Conservation (phyloP, 75 land plant species). For the Picea sitchensis region DNA sequence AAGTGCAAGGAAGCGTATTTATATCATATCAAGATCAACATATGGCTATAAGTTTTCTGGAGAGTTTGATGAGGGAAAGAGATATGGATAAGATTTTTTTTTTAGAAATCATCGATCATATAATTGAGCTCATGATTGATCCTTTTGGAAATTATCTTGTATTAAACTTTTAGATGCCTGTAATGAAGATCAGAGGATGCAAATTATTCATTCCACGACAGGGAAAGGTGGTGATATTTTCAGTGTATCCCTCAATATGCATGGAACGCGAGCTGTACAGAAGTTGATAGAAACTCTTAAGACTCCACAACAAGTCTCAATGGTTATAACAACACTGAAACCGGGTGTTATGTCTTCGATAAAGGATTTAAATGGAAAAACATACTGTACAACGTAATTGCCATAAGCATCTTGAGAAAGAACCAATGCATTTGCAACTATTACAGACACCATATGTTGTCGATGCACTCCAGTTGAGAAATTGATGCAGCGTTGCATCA, state of each 20-base stretch:
- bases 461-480: constrained; percentile 38
- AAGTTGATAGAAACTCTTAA: constrained; percentile 34
- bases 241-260: constrained; percentile 51
- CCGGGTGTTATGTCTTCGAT: constrained; percentile 55
- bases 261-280: constrained; percentile 22
- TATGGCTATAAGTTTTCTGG: constrained; percentile 67
- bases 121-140: constrained; percentile 64
- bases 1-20: constrained; percentile 51
- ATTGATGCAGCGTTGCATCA: constrained; percentile 62
- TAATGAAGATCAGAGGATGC: constrained; percentile 52
- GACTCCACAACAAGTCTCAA: constrained; percentile 48
- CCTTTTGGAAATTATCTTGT: constrained; percentile 82
- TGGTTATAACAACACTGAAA: constrained; percentile 45
- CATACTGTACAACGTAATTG: constrained; percentile 61
- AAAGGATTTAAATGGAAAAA: constrained; percentile 62
- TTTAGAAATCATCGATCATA: constrained; percentile 53
- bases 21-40: constrained; percentile 65
- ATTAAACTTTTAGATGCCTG: constrained; percentile 79
- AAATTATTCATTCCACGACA: constrained; percentile 41
- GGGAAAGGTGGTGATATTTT: constrained; percentile 37
- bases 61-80: constrained; percentile 48
- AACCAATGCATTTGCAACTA: constrained; percentile 53
- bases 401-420: constrained; percentile 79
- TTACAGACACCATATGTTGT: constrained; percentile 35
- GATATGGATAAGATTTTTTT: constrained; percentile 49